Evolutionary conservation across 768 basidiomycete genomes (phyloP).

Genomic region (Hemileccinum impolitum): DNA sequence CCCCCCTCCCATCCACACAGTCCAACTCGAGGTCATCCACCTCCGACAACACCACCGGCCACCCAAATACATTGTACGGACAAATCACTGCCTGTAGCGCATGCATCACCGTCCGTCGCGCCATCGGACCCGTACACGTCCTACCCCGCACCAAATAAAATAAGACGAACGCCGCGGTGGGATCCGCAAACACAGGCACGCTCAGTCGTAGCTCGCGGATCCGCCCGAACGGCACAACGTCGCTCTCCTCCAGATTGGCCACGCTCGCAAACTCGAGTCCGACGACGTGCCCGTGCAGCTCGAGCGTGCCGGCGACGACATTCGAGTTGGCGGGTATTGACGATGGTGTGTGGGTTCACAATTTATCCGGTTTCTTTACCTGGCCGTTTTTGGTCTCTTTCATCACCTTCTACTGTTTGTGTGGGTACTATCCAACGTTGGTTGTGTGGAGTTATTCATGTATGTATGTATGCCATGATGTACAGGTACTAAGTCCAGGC

Average conservation of each 20-base stretch:
- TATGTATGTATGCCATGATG: too few relatives aligned
- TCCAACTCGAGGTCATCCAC: conserved; percentile 14
- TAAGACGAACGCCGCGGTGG: conserved; percentile 14
- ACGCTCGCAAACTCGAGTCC: conserved; percentile 7
- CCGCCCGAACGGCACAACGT: conserved; percentile 7
- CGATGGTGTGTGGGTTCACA: too few relatives aligned
- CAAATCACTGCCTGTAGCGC: conserved; percentile 14
- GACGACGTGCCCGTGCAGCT: too few relatives aligned
- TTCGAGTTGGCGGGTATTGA: too few relatives aligned
- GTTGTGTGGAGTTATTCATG: too few relatives aligned
- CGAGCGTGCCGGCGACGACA: conserved; percentile 5
- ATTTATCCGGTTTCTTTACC: too few relatives aligned
- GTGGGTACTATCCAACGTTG: too few relatives aligned
- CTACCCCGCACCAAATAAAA: conserved; percentile 17
- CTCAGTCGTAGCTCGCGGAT: conserved; percentile 10
- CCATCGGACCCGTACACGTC: conserved; percentile 8
- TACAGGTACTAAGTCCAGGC: too few relatives aligned
- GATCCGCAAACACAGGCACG: conserved; percentile 9
- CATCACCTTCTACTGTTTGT: too few relatives aligned
- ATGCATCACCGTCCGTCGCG: conserved; percentile 6
- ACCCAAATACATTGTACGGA: conserved; percentile 1
- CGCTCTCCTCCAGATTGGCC: conserved; percentile 2
- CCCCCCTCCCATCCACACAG: conserved; percentile 8
- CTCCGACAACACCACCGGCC: conserved; percentile 8
- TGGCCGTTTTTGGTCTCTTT: too few relatives aligned